These are phyloP conservation scores for Ophiostoma perfectum DNA, from an alignment of 2,329 filamentous ascomycete genomes.

Conservation along the genomic window DNA sequence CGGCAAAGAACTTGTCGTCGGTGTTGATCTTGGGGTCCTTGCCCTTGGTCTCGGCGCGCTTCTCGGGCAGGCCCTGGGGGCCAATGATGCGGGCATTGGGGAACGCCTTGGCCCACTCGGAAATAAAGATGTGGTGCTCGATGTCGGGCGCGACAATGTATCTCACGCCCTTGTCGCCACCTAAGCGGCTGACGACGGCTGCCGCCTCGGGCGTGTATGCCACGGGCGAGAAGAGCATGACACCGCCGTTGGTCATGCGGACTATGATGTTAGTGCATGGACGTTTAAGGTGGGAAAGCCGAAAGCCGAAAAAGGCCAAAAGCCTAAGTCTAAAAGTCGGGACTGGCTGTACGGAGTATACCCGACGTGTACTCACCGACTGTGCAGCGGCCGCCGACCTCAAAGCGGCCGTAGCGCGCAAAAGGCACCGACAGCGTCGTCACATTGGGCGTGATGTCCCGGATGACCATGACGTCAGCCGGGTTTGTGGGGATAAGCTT, in stretches of 20 bases:
- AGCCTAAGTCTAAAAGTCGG: constrained; percentile 33
- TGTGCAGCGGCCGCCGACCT: constrained; percentile 82
- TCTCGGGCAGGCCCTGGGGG: constrained; percentile 76
- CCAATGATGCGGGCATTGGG: constrained; percentile 75
- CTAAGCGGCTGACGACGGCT: constrained; percentile 57
- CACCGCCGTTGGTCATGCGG: constrained; percentile 66
- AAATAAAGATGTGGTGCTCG: constrained; percentile 93
- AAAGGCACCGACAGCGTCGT: constrained; percentile 81
- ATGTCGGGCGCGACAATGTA: constrained; percentile 86
- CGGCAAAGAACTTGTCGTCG: constrained; percentile 55
- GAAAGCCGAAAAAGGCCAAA: neutral
- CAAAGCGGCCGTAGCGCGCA: constrained; percentile 68
- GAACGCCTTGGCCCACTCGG: constrained; percentile 74
- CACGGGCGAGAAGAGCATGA: constrained; percentile 89
- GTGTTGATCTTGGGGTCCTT: constrained; percentile 49
- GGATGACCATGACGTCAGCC: constrained; percentile 81
- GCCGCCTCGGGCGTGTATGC: constrained; percentile 68
- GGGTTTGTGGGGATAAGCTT: constrained; percentile 66
- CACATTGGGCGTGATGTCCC: constrained; percentile 72
- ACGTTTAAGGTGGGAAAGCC: neutral
- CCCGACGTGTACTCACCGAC: constrained; percentile 45
- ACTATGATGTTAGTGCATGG: constrained; percentile 39
- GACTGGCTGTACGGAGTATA: no score
- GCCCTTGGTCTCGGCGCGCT: constrained; percentile 55
- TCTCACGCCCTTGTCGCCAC: constrained; percentile 55